phyloP scores from a whole-genome alignment of 352 stramenopile genomes.

The Elongisporangium undulatum region DNA sequence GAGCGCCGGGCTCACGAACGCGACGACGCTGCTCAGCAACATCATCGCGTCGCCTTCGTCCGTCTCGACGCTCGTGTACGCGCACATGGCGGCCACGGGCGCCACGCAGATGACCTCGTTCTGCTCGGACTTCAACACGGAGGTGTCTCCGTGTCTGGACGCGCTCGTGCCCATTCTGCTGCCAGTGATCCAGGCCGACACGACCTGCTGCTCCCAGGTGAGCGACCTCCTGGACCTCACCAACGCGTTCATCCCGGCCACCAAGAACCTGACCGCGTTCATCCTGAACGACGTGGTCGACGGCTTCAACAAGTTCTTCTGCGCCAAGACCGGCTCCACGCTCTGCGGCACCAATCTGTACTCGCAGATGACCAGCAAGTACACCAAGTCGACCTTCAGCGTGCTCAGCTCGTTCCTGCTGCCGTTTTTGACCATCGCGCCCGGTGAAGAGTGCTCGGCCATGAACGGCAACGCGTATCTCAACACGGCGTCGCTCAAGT shows the following conservation, averaged over 20 bases:
- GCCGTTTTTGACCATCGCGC: slow-evolving; percentile 36
- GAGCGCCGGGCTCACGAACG: slow-evolving; percentile 19
- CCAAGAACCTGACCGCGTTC: slow-evolving; percentile 31
- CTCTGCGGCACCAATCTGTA: slow-evolving; percentile 37
- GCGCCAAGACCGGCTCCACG: slow-evolving; percentile 21
- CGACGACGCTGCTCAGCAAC: slow-evolving; percentile 21
- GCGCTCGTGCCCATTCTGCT: slow-evolving; percentile 32
- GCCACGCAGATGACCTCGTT: slow-evolving; percentile 31
- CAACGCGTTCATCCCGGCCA: slow-evolving; percentile 35
- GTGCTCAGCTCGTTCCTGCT: slow-evolving; percentile 40
- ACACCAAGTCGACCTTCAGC: slow-evolving; percentile 25
- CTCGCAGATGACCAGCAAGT: slow-evolving; percentile 37
- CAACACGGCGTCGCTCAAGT: slow-evolving; percentile 26
- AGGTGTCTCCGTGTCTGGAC: slow-evolving; percentile 31
- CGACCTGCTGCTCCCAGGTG: slow-evolving; percentile 38
- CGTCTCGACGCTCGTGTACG: slow-evolving; percentile 36
- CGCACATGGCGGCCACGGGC: slow-evolving; percentile 32
- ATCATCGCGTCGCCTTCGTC: slow-evolving; percentile 29
- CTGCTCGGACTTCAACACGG: slow-evolving; percentile 31
- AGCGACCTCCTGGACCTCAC: slow-evolving; percentile 41
- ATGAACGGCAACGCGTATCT: slow-evolving; percentile 32
- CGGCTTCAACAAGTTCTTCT: slow-evolving; percentile 43
- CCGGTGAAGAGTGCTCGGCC: slow-evolving; percentile 28
- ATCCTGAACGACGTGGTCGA: slow-evolving; percentile 40
- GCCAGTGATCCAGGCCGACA: slow-evolving; percentile 25